These are phyloP conservation scores for Pouteria campechiana DNA, from an alignment of 179 eudicot genomes.

Conservation along the genomic window DNA sequence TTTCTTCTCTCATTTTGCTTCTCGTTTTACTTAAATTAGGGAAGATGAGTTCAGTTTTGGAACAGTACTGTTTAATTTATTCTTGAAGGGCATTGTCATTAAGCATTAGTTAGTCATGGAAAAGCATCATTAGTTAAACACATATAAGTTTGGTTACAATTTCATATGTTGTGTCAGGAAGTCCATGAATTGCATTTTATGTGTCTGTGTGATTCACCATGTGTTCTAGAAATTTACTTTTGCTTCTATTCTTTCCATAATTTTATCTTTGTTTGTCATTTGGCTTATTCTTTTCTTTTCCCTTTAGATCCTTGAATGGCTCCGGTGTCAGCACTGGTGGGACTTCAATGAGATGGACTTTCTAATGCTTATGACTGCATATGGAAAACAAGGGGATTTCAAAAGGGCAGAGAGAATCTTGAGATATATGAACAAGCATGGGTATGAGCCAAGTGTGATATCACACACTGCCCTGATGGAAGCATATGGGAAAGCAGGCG, in stretches of 20 bases:
- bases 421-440: constrained; percentile 61
- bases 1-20: neutral
- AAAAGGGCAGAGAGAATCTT: constrained; percentile 65
- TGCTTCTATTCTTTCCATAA: too few relatives aligned
- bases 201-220: too few relatives aligned
- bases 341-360: constrained; percentile 76
- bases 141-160: too few relatives aligned
- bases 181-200: too few relatives aligned
- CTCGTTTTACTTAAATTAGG: neutral
- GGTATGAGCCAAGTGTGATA: constrained; percentile 55
- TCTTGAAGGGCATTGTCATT: too few relatives aligned
- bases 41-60: too few relatives aligned
- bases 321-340: constrained; percentile 90
- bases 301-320: constrained; percentile 87
- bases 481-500: constrained; percentile 86
- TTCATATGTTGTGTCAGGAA: too few relatives aligned
- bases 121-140: too few relatives aligned
- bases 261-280: too few relatives aligned
- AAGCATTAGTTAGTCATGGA: too few relatives aligned
- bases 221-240: too few relatives aligned
- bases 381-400: constrained; percentile 81
- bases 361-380: constrained; percentile 84
- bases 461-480: constrained; percentile 96
- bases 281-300: neutral
- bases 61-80: too few relatives aligned